A percentile compares a stretch with the other conserved stretches of the same genome.
These are phyloP conservation scores for Jackrogersella minutella DNA, from an alignment of 495 filamentous ascomycete species.

Conservation along the genomic window DNA sequence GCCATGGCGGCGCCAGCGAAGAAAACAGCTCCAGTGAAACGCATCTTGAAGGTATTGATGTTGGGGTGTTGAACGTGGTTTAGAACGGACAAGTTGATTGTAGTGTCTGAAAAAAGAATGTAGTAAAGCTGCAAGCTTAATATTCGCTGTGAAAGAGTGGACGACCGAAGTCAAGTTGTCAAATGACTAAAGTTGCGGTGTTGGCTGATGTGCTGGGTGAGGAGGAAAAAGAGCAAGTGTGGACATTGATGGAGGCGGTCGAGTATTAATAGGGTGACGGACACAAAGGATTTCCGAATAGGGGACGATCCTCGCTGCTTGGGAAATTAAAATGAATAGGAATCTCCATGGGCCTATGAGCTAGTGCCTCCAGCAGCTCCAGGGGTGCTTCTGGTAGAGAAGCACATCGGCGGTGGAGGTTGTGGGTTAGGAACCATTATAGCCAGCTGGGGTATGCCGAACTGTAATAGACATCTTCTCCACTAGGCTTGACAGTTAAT, in stretches of 20 bases:
- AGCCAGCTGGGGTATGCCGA: slow-evolving; percentile 29
- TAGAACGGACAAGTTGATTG: slow-evolving; percentile 43
- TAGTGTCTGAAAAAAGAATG: slow-evolving; percentile 45
- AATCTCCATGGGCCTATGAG: slow-evolving; percentile 29
- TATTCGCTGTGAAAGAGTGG: slow-evolving; percentile 61
- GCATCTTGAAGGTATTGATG: slow-evolving; percentile 60
- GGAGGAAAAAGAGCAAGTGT: slow-evolving; percentile 50
- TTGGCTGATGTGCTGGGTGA: slow-evolving; percentile 62
- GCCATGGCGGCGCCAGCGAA: slow-evolving; percentile 62
- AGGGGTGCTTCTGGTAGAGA: slow-evolving; percentile 7
- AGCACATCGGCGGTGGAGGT: slow-evolving; percentile 40
- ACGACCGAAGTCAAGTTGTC: slow-evolving; percentile 67
- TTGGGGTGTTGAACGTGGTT: slow-evolving; percentile 40
- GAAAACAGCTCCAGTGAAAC: slow-evolving; percentile 59
- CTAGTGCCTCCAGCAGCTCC: slow-evolving; percentile 36
- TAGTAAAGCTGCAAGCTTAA: slow-evolving; percentile 54
- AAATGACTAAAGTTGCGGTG: slow-evolving; percentile 54
- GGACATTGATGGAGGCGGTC: slow-evolving; percentile 43
- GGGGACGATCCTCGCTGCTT: slow-evolving; percentile 41
- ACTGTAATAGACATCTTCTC: slow-evolving; percentile 29
- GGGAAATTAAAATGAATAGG: slow-evolving; percentile 48
- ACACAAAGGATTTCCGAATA: slow-evolving; percentile 44
- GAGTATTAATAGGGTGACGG: slow-evolving; percentile 53
- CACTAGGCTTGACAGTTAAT: slow-evolving; percentile 27
- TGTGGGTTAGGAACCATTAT: slow-evolving; percentile 26